Percentiles rank a stretch among this genome's conserved stretches.
These are phyloP conservation scores for Phytophthora meadii DNA, from an alignment of 352 stramenopile genomes.

Conservation along the genomic window DNA sequence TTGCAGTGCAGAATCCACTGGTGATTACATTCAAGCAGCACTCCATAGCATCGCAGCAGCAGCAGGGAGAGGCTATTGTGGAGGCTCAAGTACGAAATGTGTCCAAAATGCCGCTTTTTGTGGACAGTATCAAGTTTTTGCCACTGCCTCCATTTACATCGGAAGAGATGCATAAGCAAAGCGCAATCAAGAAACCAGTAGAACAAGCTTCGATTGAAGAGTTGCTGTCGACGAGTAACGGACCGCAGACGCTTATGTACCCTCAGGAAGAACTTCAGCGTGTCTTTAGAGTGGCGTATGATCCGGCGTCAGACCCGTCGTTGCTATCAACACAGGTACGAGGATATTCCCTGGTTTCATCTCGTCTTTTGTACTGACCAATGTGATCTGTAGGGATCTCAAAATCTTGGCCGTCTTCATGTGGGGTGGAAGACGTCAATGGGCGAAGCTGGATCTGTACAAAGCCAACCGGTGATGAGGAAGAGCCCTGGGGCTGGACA, in stretches of 20 bases:
- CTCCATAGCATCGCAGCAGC: slow-evolving; percentile 21
- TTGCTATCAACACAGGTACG: slow-evolving; percentile 45
- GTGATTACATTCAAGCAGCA: slow-evolving; percentile 88
- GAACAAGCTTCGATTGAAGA: slow-evolving; percentile 23
- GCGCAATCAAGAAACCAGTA: slow-evolving; percentile 9
- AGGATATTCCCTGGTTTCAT: neutral
- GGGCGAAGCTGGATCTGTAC: slow-evolving; percentile 80
- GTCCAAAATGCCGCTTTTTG: slow-evolving; percentile 79
- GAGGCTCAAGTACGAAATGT: slow-evolving; percentile 88
- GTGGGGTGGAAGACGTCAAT: slow-evolving; percentile 86
- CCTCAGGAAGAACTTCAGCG: slow-evolving; percentile 84
- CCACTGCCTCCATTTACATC: slow-evolving; percentile 63
- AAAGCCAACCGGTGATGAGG: slow-evolving; percentile 80
- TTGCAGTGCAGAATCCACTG: slow-evolving; percentile 90
- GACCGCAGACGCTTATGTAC: slow-evolving; percentile 65
- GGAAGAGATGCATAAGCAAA: slow-evolving; percentile 41
- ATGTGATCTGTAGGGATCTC: slow-evolving; percentile 42
- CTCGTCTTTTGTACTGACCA: neutral
- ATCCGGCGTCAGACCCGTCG: slow-evolving; percentile 44
- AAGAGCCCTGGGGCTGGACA: slow-evolving; percentile 41
- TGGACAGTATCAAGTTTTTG: slow-evolving; percentile 86
- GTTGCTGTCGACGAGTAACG: slow-evolving; percentile 42
- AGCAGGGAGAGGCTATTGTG: slow-evolving; percentile 61
- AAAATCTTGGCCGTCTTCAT: slow-evolving; percentile 78
- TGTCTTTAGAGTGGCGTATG: slow-evolving; percentile 66